These are phyloP conservation scores for Colletotrichum graminicola DNA, from an alignment of 2,329 filamentous ascomycete genomes.

Conservation along the genomic window DNA sequence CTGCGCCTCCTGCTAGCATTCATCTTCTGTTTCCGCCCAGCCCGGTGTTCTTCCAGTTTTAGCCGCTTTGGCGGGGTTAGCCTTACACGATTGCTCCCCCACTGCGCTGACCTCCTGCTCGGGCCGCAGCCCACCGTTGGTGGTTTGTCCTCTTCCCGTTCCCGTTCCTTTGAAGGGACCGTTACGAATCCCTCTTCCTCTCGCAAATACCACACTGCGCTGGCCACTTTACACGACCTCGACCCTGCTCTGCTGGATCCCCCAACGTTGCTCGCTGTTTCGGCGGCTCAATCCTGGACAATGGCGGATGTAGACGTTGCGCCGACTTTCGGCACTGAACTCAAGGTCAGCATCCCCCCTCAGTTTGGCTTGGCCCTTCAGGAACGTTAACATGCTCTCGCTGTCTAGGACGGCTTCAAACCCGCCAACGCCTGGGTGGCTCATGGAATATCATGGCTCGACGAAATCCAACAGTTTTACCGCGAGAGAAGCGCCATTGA, in stretches of 20 bases:
- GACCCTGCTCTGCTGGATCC: constrained; percentile 13
- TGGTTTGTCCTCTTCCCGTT: constrained; percentile 32
- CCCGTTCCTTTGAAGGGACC: constrained; percentile 35
- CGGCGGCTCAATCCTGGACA: constrained; percentile 18
- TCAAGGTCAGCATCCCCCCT: constrained; percentile 75
- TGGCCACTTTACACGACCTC: not conserved
- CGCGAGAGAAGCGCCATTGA: constrained; percentile 93
- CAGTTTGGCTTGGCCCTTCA: constrained; percentile 11
- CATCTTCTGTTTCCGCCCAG: constrained; percentile 27
- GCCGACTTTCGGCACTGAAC: constrained; percentile 91
- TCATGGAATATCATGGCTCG: constrained; percentile 92
- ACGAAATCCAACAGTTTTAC: constrained; percentile 98
- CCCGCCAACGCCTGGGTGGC: constrained; percentile 92
- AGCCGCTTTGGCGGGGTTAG: constrained; percentile 39
- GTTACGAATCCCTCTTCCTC: constrained; percentile 23
- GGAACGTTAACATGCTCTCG: constrained; percentile 38
- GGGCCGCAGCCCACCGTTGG: constrained; percentile 35
- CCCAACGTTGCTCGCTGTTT: constrained; percentile 33
- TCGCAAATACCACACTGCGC: constrained; percentile 9
- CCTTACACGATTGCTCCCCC: constrained; percentile 35
- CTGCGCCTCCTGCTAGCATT: constrained; percentile 39
- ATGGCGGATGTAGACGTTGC: constrained; percentile 88
- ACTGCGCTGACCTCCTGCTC: constrained; percentile 35
- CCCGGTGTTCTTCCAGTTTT: constrained; percentile 33
- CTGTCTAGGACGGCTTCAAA: constrained; percentile 93